These are phyloP conservation scores for Colletotrichum agaves DNA, from an alignment of 2,329 filamentous ascomycete species.

Conservation along the genomic window DNA sequence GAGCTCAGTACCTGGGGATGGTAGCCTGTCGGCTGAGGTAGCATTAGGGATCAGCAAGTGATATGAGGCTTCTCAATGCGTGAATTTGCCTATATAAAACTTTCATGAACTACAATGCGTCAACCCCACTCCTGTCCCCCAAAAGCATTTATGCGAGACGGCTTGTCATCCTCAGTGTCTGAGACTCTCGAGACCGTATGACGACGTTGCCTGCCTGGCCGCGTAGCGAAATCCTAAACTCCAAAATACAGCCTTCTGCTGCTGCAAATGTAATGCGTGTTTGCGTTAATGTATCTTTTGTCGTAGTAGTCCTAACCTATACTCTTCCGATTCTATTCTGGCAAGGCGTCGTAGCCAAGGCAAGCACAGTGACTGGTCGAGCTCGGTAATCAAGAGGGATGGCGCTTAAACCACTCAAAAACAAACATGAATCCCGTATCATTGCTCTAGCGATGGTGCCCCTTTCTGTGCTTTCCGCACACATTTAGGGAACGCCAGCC, in stretches of 20 bases:
- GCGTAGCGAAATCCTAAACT: constrained; percentile 36
- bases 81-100: constrained; percentile 3
- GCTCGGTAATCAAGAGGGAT: neutral
- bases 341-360: neutral
- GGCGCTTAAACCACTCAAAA: neutral
- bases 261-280: constrained; percentile 37
- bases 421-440: neutral
- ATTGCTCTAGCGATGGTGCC: neutral
- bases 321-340: neutral
- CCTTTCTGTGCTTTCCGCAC: neutral
- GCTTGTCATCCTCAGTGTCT: neutral
- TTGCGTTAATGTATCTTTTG: constrained; percentile 15
- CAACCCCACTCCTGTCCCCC: too few relatives aligned
- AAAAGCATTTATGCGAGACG: constrained; percentile 2
- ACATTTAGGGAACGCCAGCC: constrained; percentile 43
- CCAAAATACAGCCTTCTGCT: constrained; percentile 35
- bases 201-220: constrained; percentile 28
- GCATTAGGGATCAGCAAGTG: too few relatives aligned
- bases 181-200: constrained; percentile 3
- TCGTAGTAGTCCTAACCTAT: constrained; percentile 14
- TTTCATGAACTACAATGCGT: neutral
- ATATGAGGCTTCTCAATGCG: neutral
- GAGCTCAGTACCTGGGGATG: too few relatives aligned
- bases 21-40: too few relatives aligned
- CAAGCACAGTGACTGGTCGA: neutral